A percentile compares a stretch with the other conserved stretches of the same genome.
These are phyloP conservation scores for Boechera retrofracta DNA, from an alignment of 345 rosid species.

Conservation along the genomic window DNA sequence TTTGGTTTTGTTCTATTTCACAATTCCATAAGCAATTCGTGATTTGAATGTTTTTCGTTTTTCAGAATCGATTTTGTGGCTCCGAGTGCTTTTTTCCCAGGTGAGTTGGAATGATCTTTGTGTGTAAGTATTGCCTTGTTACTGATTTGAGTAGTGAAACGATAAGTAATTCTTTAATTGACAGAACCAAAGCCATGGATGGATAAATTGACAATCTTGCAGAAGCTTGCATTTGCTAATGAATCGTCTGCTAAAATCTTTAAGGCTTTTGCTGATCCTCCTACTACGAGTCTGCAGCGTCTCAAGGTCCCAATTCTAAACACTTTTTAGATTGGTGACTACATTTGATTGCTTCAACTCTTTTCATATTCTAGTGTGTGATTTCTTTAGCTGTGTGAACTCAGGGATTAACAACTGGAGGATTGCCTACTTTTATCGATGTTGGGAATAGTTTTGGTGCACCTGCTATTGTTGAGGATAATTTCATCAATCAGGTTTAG, in stretches of 20 bases:
- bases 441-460: slow-evolving; percentile 96
- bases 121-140: neutral
- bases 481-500: slow-evolving; percentile 74
- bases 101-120: slow-evolving; percentile 32
- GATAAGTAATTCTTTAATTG: neutral
- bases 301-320: slow-evolving; percentile 58
- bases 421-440: slow-evolving; percentile 91
- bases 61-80: slow-evolving; percentile 83
- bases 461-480: slow-evolving; percentile 91
- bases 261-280: slow-evolving; percentile 97
- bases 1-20: neutral
- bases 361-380: neutral
- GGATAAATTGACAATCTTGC: slow-evolving; percentile 74
- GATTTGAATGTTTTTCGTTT: neutral
- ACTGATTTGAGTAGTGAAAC: neutral
- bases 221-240: slow-evolving; percentile 61
- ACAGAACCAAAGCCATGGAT: slow-evolving; percentile 84
- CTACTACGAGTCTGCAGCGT: slow-evolving; percentile 93
- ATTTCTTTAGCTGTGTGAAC: neutral
- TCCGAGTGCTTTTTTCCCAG: slow-evolving; percentile 72
- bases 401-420: slow-evolving; percentile 95
- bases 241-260: slow-evolving; percentile 78
- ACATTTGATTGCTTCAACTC: neutral
- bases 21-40: slow-evolving; percentile 8
- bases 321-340: neutral